phyloP scores from a whole-genome alignment of 1,139 yeast genomes.

The Insectozyma bohioensis region DNA sequence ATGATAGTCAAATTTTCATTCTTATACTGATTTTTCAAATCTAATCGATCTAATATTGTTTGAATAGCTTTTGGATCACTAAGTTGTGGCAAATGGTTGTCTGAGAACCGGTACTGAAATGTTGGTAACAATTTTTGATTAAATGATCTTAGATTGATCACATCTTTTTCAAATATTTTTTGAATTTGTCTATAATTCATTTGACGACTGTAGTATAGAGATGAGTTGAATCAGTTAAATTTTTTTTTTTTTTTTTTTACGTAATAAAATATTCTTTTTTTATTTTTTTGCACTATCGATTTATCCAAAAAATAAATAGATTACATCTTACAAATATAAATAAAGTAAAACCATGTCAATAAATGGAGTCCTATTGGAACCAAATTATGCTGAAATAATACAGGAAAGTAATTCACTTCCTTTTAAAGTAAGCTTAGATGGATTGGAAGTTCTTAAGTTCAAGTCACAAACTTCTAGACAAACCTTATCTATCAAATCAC shows the following conservation, averaged over 20 bases:
- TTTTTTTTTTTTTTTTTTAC: too few relatives aligned
- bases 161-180: too few relatives aligned
- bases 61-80: conserved; percentile 30
- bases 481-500: conserved; percentile 20
- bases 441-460: conserved; percentile 21
- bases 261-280: too few relatives aligned
- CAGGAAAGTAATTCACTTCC: conserved; percentile 22
- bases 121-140: too few relatives aligned
- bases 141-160: too few relatives aligned
- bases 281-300: too few relatives aligned
- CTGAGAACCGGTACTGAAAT: too few relatives aligned
- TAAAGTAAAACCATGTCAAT: conserved; percentile 37
- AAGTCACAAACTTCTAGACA: conserved; percentile 25
- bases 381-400: conserved; percentile 19
- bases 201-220: too few relatives aligned
- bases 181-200: too few relatives aligned
- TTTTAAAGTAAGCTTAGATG: conserved; percentile 20
- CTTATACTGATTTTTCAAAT: conserved; percentile 43
- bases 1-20: conserved; percentile 52
- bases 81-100: background rate
- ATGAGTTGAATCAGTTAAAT: too few relatives aligned
- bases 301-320: too few relatives aligned
- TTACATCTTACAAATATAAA: too few relatives aligned
- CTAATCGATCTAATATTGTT: conserved; percentile 40
- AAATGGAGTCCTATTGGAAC: conserved; percentile 28